Conservation (phyloP, 2,329 filamentous ascomycete genomes). For the Catunica adiposa region DNA sequence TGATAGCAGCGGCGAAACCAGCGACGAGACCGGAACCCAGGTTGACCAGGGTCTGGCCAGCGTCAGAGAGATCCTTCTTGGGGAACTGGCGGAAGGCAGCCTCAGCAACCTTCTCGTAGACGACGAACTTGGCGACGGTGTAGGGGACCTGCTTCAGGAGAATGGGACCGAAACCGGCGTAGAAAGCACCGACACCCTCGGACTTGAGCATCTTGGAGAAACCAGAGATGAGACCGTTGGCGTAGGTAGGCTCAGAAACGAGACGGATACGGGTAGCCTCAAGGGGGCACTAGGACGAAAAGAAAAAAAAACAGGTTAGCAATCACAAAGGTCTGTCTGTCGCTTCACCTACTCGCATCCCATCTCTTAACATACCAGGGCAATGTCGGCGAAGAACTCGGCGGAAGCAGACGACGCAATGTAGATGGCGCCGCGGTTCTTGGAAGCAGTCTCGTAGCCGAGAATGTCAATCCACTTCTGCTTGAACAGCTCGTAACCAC, state of each 20-base stretch:
- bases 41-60: constrained; percentile 65
- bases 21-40: constrained; percentile 38
- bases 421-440: constrained; percentile 72
- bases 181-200: constrained; percentile 75
- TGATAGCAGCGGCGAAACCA: constrained; percentile 61
- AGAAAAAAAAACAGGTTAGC: too few relatives aligned
- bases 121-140: constrained; percentile 91
- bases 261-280: constrained; percentile 90
- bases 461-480: constrained; percentile 68
- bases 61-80: constrained; percentile 52
- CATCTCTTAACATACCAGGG: constrained; percentile 37
- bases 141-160: constrained; percentile 79
- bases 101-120: constrained; percentile 79
- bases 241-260: constrained; percentile 74
- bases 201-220: constrained; percentile 70
- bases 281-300: constrained; percentile 47
- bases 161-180: constrained; percentile 79
- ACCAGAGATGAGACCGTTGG: constrained; percentile 60
- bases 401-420: constrained; percentile 49
- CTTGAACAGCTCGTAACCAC: constrained; percentile 95
- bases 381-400: constrained; percentile 60
- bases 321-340: too few relatives aligned
- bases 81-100: constrained; percentile 49
- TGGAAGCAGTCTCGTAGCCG: constrained; percentile 58
- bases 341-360: too few relatives aligned